Conservation (phyloP, 2,329 filamentous ascomycete genomes). For the Dryadomyces quercus-mongolicae region DNA sequence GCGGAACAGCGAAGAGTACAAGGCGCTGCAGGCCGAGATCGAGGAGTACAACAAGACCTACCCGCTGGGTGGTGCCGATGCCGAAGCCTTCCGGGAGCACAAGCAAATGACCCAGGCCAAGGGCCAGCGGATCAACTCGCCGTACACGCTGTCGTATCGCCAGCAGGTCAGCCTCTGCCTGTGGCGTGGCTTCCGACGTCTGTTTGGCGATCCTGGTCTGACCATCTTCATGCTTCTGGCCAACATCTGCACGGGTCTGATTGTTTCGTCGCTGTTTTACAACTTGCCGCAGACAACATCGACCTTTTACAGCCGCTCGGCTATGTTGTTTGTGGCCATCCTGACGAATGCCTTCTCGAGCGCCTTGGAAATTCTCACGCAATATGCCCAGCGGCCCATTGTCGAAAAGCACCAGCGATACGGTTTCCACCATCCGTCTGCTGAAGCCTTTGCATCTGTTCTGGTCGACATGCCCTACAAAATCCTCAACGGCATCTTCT, state of each 20-base stretch:
- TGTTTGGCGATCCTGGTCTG: slow-evolving; percentile 64
- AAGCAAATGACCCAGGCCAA: slow-evolving; percentile 43
- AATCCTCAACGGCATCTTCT: slow-evolving; percentile 57
- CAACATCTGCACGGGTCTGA: slow-evolving; percentile 64
- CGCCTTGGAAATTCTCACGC: slow-evolving; percentile 71
- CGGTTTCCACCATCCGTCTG: slow-evolving; percentile 78
- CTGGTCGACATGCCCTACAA: slow-evolving; percentile 79
- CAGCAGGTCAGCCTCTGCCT: slow-evolving; percentile 72
- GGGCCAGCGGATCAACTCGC: slow-evolving; percentile 53
- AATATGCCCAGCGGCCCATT: slow-evolving; percentile 82
- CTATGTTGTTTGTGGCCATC: slow-evolving; percentile 77
- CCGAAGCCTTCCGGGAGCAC: slow-evolving; percentile 40
- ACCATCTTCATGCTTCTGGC: slow-evolving; percentile 56
- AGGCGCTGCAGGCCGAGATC: slow-evolving; percentile 38
- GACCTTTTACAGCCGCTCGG: slow-evolving; percentile 72
- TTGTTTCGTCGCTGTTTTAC: slow-evolving; percentile 72
- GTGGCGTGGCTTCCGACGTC: slow-evolving; percentile 65
- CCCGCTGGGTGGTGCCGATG: slow-evolving; percentile 39
- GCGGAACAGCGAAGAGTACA: slow-evolving; percentile 40
- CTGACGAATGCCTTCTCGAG: slow-evolving; percentile 76
- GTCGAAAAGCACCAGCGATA: slow-evolving; percentile 84
- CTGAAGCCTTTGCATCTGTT: slow-evolving; percentile 82
- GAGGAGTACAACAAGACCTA: slow-evolving; percentile 40
- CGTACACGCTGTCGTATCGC: slow-evolving; percentile 66
- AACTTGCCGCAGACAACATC: slow-evolving; percentile 52